phyloP scores from a whole-genome alignment of 257 asterid genomes.

The Verbascum thapsus region DNA sequence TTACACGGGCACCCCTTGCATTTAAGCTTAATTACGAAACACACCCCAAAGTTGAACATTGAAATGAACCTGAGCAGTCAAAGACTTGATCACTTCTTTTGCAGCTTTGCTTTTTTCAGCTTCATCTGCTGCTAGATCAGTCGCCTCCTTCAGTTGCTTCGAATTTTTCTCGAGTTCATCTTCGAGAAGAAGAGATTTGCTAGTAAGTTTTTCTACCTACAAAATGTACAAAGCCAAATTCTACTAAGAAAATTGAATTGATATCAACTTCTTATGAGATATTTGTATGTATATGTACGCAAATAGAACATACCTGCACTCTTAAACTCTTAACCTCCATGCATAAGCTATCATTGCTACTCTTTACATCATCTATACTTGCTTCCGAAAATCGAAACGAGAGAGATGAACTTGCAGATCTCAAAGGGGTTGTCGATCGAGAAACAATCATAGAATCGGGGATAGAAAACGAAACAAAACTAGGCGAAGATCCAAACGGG shows the following conservation, averaged over 20 bases:
- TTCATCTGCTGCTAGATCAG: slow-evolving; percentile 62
- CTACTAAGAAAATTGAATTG: background rate
- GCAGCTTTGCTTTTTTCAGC: slow-evolving; percentile 74
- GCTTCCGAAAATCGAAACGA: slow-evolving; percentile 46
- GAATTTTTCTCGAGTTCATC: slow-evolving; percentile 67
- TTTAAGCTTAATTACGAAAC: too few relatives aligned
- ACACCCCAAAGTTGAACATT: too few relatives aligned
- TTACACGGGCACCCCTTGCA: too few relatives aligned
- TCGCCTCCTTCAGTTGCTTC: slow-evolving; percentile 60
- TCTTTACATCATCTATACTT: slow-evolving; percentile 41
- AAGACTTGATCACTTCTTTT: slow-evolving; percentile 67
- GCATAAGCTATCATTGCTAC: slow-evolving; percentile 39
- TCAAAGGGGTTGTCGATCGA: slow-evolving; percentile 62
- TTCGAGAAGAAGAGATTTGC: slow-evolving; percentile 68
- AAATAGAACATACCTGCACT: slow-evolving; percentile 68
- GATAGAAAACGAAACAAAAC: slow-evolving; percentile 41
- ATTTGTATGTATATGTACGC: background rate
- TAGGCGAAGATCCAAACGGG: slow-evolving; percentile 40
- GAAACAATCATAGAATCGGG: slow-evolving; percentile 55
- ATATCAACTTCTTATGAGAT: background rate
- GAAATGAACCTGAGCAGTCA: slow-evolving; percentile 66
- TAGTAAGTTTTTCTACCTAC: slow-evolving; percentile 72
- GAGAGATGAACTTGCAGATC: slow-evolving; percentile 34
- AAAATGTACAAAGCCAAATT: slow-evolving; percentile 22
- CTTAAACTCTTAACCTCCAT: slow-evolving; percentile 66